A percentile compares a stretch with the other conserved stretches of the same genome.
These are phyloP conservation scores for Colletotrichum coccodes DNA, from an alignment of 2,329 filamentous ascomycete species.

Conservation along the genomic window DNA sequence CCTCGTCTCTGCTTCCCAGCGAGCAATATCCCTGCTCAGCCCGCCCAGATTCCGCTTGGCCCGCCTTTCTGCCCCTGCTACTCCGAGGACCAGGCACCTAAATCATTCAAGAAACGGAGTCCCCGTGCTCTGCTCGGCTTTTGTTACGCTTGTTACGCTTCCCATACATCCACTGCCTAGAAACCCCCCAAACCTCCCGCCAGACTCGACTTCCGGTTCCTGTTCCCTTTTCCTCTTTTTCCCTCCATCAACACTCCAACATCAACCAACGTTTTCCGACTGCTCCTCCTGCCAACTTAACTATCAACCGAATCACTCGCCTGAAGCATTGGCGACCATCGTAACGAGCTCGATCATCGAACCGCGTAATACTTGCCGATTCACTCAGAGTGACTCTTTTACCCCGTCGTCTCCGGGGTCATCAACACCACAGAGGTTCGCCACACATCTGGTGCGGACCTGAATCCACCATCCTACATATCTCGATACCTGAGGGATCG, in stretches of 20 bases:
- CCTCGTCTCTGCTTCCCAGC: not conserved
- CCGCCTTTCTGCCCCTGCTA: conserved; percentile 19
- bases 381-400: not conserved
- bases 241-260: conserved; percentile 9
- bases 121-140: conserved; percentile 19
- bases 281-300: not conserved
- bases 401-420: not conserved
- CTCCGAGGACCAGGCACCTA: conserved; percentile 30
- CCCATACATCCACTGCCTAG: conserved; percentile 26
- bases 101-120: conserved; percentile 30
- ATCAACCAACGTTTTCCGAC: conserved; percentile 34
- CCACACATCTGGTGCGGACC: conserved; percentile 3
- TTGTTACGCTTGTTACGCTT: conserved; percentile 27
- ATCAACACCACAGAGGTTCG: not conserved
- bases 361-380: not conserved
- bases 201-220: conserved; percentile 19
- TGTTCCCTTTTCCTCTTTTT: not conserved
- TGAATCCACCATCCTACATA: not conserved
- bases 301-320: conserved; percentile 18
- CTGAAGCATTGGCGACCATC: conserved; percentile 16
- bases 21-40: conserved; percentile 25
- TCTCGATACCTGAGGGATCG: conserved; percentile 20
- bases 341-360: conserved; percentile 19
- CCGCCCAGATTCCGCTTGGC: conserved; percentile 29
- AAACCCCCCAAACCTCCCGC: conserved; percentile 9